phyloP scores from a whole-genome alignment of 1,284 basidiomycete genomes.

The Ganoderma multipileum region DNA sequence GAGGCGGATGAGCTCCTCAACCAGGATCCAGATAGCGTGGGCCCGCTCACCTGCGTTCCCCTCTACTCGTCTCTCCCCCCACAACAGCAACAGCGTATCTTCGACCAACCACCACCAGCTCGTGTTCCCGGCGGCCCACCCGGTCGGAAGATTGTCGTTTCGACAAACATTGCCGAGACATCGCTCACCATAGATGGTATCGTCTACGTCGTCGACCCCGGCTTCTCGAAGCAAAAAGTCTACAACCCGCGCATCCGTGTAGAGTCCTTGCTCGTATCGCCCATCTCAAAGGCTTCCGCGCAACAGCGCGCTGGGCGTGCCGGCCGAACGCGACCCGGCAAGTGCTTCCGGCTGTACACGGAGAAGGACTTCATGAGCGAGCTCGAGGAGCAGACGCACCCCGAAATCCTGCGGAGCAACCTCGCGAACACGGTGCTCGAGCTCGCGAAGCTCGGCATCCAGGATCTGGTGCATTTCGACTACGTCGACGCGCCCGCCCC shows the following conservation, averaged over 20 bases:
- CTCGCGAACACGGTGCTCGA: constrained; percentile 95
- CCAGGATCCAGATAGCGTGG: constrained; percentile 78
- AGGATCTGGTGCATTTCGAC: constrained; percentile 91
- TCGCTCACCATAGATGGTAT: constrained; percentile 98
- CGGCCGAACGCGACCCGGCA: constrained; percentile 94
- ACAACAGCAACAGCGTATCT: constrained; percentile 94
- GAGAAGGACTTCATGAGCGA: constrained; percentile 97
- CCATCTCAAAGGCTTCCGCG: constrained; percentile 96
- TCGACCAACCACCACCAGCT: constrained; percentile 83
- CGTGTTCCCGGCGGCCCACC: constrained; percentile 74
- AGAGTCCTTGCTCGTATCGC: constrained; percentile 92
- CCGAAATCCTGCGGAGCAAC: constrained; percentile 94
- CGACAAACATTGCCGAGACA: constrained; percentile 98
- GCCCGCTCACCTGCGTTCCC: constrained; percentile 75
- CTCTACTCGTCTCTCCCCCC: constrained; percentile 69
- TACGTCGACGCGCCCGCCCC: constrained; percentile 98
- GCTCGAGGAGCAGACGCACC: constrained; percentile 96
- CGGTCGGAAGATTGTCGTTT: constrained; percentile 93
- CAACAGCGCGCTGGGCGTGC: constrained; percentile 97
- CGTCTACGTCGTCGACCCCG: constrained; percentile 98
- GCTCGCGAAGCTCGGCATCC: constrained; percentile 92
- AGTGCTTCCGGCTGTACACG: constrained; percentile 97
- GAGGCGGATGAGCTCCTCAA: constrained; percentile 85
- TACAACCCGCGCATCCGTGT: constrained; percentile 98
- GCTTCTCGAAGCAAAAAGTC: constrained; percentile 97